Percentiles rank a stretch among this genome's conserved stretches.
phyloP scores from a whole-genome alignment of 805 yeast species.

The Candida awuae region DNA sequence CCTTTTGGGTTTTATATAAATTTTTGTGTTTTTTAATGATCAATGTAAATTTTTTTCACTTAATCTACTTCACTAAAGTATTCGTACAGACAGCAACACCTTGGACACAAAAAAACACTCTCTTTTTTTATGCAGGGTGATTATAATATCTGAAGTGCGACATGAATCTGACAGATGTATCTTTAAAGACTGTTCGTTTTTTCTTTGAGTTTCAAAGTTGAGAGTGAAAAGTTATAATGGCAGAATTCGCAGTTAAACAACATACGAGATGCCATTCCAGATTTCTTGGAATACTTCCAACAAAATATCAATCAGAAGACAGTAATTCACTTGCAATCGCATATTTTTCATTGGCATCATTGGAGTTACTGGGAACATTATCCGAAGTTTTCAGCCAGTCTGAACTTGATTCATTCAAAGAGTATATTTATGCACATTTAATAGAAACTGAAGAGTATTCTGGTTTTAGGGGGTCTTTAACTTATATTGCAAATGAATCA shows the following conservation, averaged over 20 bases:
- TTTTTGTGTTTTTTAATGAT: too few relatives aligned
- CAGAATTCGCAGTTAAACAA: constrained; percentile 16
- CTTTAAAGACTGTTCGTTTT: too few relatives aligned
- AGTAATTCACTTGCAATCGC: constrained; percentile 62
- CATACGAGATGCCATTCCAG: constrained; percentile 27
- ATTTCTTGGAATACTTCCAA: constrained; percentile 31
- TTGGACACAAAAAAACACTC: too few relatives aligned
- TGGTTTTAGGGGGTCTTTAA: constrained; percentile 54
- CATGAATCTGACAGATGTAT: too few relatives aligned
- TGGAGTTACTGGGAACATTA: constrained; percentile 35
- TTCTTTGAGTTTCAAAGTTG: too few relatives aligned
- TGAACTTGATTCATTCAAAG: constrained; percentile 27
- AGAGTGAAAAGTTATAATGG: too few relatives aligned
- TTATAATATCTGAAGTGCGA: too few relatives aligned
- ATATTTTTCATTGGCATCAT: constrained; percentile 61
- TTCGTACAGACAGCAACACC: too few relatives aligned
- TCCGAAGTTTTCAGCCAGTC: constrained; percentile 21
- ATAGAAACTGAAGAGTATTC: constrained; percentile 26
- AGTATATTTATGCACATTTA: constrained; percentile 42
- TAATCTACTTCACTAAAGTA: too few relatives aligned
- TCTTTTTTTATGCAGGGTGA: too few relatives aligned
- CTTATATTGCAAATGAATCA: constrained; percentile 42
- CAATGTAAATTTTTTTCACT: too few relatives aligned
- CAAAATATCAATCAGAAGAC: constrained; percentile 54
- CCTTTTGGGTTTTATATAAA: too few relatives aligned